Conservation (phyloP, 441 rosid species). For the Raphanus hybrid region DNA sequence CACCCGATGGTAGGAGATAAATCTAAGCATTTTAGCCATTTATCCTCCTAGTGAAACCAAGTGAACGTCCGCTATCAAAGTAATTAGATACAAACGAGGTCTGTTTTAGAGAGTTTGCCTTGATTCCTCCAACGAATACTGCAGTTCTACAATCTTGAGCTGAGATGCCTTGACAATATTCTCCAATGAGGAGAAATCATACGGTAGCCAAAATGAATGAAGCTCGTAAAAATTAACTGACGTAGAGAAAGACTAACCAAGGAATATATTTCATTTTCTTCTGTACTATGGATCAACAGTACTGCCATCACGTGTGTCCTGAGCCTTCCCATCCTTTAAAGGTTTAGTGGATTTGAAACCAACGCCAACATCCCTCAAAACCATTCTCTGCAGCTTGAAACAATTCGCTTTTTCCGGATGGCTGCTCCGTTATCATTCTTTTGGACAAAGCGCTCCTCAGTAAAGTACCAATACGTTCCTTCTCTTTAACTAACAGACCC, state of each 20-base stretch:
- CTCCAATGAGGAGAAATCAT: conserved; percentile 59
- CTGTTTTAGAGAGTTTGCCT: conserved; percentile 51
- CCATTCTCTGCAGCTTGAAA: conserved; percentile 90
- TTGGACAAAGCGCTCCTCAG: conserved; percentile 87
- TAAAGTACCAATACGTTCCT: conserved; percentile 83
- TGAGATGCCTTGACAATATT: conserved; percentile 90
- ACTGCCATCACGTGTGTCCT: conserved; percentile 39
- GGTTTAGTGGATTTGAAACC: conserved; percentile 62
- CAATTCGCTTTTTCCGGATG: conserved; percentile 53
- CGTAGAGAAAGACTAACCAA: conserved; percentile 56
- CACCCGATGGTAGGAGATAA: too few species aligned
- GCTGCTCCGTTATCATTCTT: conserved; percentile 55
- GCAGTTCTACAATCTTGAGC: conserved; percentile 78
- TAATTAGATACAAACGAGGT: background rate
- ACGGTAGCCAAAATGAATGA: conserved; percentile 25
- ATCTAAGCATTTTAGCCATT: too few species aligned
- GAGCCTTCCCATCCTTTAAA: conserved; percentile 47
- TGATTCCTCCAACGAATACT: conserved; percentile 74
- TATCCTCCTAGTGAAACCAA: conserved; percentile 11
- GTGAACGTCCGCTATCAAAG: background rate
- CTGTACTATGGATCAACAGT: conserved; percentile 45
- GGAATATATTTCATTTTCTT: conserved; percentile 79
- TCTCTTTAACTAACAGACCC: conserved; percentile 69
- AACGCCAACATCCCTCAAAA: conserved; percentile 70
- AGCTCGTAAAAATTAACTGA: conserved; percentile 9